Conservation (phyloP, 1,284 basidiomycete species). For the Naganishia sp. region DNA sequence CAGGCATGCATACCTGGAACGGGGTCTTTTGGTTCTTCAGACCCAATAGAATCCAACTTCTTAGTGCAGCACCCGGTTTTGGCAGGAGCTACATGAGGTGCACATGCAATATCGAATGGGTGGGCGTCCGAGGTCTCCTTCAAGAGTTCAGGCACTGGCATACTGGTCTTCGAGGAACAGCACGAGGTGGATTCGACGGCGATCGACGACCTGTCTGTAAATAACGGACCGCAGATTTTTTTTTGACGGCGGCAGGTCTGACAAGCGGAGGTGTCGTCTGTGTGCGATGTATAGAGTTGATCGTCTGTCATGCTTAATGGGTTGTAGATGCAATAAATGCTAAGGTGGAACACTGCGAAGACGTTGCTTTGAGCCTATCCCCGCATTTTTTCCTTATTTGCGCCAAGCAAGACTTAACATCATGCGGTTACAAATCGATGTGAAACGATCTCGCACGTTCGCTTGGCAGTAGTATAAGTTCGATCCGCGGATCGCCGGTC, state of each 20-base stretch:
- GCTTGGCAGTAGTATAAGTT: not conserved
- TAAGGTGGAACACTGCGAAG: constrained; percentile 1
- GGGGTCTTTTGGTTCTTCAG: constrained; percentile 4
- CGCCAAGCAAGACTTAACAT: constrained; percentile 1
- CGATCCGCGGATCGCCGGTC: constrained; percentile 2
- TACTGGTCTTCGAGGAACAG: constrained; percentile 14
- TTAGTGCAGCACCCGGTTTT: constrained; percentile 4
- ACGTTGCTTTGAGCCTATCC: constrained; percentile 2
- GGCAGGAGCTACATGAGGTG: constrained; percentile 5
- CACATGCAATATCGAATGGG: not conserved
- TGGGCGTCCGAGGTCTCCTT: constrained; percentile 1
- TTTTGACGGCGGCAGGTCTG: not conserved
- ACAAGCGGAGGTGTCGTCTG: constrained; percentile 6
- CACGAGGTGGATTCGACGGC: constrained; percentile 13
- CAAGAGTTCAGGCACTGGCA: constrained; percentile 3
- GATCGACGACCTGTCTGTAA: constrained; percentile 6
- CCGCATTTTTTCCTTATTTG: not conserved
- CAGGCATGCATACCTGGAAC: constrained; percentile 5
- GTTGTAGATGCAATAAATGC: too few species aligned
- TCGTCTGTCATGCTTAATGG: not conserved
- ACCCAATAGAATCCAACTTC: constrained; percentile 4
- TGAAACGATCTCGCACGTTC: too few species aligned
- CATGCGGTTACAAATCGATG: not conserved
- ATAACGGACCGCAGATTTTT: not conserved
- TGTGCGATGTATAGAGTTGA: constrained; percentile 2